Base-by-base conservation (phyloP, 2,329 filamentous ascomycete genomes). In the Aureobasidium leucospermi region DNA sequence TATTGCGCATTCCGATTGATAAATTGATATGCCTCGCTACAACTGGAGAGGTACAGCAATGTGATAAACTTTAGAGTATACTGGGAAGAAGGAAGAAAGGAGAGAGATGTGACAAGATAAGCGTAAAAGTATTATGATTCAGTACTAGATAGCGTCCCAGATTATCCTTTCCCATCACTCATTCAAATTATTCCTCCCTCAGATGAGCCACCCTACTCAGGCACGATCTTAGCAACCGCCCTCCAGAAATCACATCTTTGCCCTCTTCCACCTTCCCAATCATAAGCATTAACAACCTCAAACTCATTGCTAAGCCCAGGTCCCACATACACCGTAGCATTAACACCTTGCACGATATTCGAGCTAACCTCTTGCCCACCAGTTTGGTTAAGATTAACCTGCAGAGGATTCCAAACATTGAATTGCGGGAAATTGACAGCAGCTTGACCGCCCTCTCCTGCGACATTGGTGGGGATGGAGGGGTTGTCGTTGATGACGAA, bases 321-420 rank as follows among this genome's bases (percentile, higher is more conserved):
- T 0, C 65, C 66, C 62, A 69, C 61, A 64, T 67, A 65, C 68
- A 69, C 55, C 58, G 65, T 62, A 65, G 68, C n/a, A 63, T 61
- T 58, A 16, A 60, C 28, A 67, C 59, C 47, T 62, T 13, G 2
- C 16, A 51, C 45, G 31, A 52, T 13, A 45, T 46, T 6, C 16
- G 10, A 23, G n/a, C 31, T 16, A 1, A 38, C 28, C 11, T 47
- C 42, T 8, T 62, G 63, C 2, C 77, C 77, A 4, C 77, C 77
- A 0, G 76, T 79, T 61, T 77, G 71, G 59, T 80, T 79, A 38
- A 79, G 57, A 60, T 78, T 75, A 56, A 80, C 67, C 69, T 75
- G 70, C 15, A 66, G 64, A 0, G 71, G 73, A 2, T 66, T 62
- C 16, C 66, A 61, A 3, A 70, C 63, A 3, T 63, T 62, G 68